A percentile compares a stretch with the other conserved stretches of the same genome.
Conservation (phyloP, 129 eudicot genomes). For the Deinandra increscens region DNA sequence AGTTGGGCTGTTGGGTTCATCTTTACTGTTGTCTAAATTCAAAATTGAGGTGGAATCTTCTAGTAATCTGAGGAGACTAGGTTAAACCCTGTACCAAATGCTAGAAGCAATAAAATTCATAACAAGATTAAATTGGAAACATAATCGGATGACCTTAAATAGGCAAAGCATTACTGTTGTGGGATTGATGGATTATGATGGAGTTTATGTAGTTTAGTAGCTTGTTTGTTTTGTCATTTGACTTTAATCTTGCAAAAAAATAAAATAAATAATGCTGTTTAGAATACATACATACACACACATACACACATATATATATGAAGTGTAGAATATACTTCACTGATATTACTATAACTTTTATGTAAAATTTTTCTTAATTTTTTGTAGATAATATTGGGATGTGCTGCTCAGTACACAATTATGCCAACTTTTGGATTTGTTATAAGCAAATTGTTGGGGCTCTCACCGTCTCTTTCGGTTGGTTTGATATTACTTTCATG, state of each 20-base stretch:
- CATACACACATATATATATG: neutral
- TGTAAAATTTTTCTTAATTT: no score
- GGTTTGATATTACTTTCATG: conserved; percentile 81
- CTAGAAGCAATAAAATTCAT: conserved; percentile 2
- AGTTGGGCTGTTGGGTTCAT: neutral
- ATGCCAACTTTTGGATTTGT: conserved; percentile 69
- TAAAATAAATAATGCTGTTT: neutral
- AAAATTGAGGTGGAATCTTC: neutral
- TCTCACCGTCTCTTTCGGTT: conserved; percentile 66
- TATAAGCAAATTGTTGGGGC: conserved; percentile 66
- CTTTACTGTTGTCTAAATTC: neutral
- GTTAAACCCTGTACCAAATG: neutral
- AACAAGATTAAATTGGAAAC: neutral
- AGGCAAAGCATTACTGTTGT: conserved; percentile 14
- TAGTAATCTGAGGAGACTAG: neutral
- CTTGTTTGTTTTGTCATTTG: neutral
- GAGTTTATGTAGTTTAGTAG: neutral
- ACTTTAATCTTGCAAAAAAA: neutral
- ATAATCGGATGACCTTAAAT: neutral
- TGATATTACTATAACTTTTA: no score
- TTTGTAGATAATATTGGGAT: conserved; percentile 79
- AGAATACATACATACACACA: neutral
- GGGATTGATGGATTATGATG: no score
- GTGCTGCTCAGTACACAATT: conserved; percentile 75
- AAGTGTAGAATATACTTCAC: no score